Evolutionary conservation across 2,329 filamentous ascomycete genomes (phyloP), one percentile per base, ranked within the genome.

Genomic region (Pseudopithomyces maydicus): DNA sequence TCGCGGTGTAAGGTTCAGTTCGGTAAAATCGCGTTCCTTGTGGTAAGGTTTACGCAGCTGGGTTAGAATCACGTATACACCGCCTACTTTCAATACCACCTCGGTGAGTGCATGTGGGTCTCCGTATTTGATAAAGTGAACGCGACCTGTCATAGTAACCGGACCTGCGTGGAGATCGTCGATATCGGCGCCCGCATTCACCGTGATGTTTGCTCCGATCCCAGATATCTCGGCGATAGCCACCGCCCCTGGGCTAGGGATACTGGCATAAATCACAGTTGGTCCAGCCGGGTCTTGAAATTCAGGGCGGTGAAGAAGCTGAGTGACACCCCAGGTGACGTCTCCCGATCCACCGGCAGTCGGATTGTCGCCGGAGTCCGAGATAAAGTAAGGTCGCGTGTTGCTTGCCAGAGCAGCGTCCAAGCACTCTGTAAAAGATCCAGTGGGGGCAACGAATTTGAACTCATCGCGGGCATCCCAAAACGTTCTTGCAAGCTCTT

Each of bases 81-180:
- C 80, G 6, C 81, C 81, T 2, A 84, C 72, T 49, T 81, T 79
- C 29, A 85, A 57, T 1, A 84, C 83, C 0, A 81, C 78, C 61
- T 85, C 82, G 2, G 75, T 69, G 2, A 71, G 66, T 0, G 82
- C 83, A 60, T 84, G 69, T 15, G 57, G 73, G 63, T 85, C 83
- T 3, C 82, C 82, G 29, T 81, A 71, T 56, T 79, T 81, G 68
- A 85, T 81, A 0, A 81, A 70, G 59, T 84, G 78, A 0, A 85
- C 79, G 0, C 71, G 68, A 0, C 82, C 82, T 4, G 38, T 50
- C 17, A 55, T n/a, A 17, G 53, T 50, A 1, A 55, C 26, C 10
- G 53, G 53, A 15, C 46, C 53, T 8, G 53, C 45, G 26, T 55
- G 53, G 12, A 55, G 6, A 22, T 55, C 2, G 15, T 55, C 53